Base-by-base conservation (phyloP, 140 eudicot genomes). In the Senecio squalidus region DNA sequence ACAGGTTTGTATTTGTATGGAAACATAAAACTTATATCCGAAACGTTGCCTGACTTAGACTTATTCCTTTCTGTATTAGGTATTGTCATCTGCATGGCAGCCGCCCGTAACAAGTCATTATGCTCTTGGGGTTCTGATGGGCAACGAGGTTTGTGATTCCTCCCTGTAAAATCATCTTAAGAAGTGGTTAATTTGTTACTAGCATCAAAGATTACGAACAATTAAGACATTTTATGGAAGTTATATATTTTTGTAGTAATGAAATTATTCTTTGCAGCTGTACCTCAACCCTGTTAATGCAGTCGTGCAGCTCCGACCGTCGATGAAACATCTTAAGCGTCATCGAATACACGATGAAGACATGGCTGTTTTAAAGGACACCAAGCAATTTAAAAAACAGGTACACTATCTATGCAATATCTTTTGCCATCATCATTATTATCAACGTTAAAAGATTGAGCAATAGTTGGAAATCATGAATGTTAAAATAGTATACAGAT, bases 241-340 rank as follows among this genome's bases (percentile, higher is more conserved):
- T n/a, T 51, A 16, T 21, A 55, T 47, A 28, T 33, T 6, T 34
- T 14, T 67, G 64, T 55, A 40, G 55, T 64, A 39, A 50, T 56
- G 40, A 36, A 64, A 55, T 23, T 38, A 13, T 46, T 29, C 45
- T 62, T 70, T 88, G 98, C 98, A 92, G 98, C 64, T 92, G 72
- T 80, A 83, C 76, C 77, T 92, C 72, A 81, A 82, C 64, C 95
- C 93, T 59, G 66, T 92, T 68, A 76, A 82, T 77, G 86, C 98
- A 75, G 89, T 74, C 58, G 89, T 81, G 58, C 96, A 92, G 74
- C 93, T 92, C 24, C 95, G 98, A 15, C 98, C 98, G 45, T 87
- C 96, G 29, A 62, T 84, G 89, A 78, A 84, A 41, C 88, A 82
- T 70, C 62, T 74, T 55, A 72, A 65, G 41, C 34, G 58, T 25